phyloP scores from a whole-genome alignment of 306 rosid species.

The Casuarina cunninghamiana region DNA sequence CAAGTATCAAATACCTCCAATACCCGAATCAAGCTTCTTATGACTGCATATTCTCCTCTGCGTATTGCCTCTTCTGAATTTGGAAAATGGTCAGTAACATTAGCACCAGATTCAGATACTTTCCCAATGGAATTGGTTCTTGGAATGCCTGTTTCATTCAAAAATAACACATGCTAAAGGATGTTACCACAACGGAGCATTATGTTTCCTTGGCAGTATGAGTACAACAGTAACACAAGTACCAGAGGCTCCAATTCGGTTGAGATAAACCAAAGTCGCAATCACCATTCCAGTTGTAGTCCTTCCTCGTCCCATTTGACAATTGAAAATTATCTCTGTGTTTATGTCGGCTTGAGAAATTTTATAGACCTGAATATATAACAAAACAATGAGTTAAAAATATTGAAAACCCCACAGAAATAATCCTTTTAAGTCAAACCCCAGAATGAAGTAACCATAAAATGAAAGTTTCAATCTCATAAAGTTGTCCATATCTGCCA shows the following conservation, averaged over 20 bases:
- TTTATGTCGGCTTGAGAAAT: conserved; percentile 73
- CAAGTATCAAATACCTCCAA: conserved; percentile 63
- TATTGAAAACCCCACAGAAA: not conserved
- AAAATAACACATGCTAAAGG: conserved; percentile 20
- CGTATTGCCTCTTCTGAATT: conserved; percentile 88
- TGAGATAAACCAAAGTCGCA: conserved; percentile 82
- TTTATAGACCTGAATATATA: conserved; percentile 70
- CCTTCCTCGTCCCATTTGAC: conserved; percentile 98
- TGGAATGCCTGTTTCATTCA: conserved; percentile 62
- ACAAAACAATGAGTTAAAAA: conserved; percentile 27
- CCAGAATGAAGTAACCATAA: not conserved
- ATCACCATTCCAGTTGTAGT: conserved; percentile 97
- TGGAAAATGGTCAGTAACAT: conserved; percentile 55
- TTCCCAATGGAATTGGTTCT: conserved; percentile 76
- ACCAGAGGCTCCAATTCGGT: conserved; percentile 85
- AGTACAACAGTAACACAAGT: conserved; percentile 27
- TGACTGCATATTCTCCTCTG: conserved; percentile 85
- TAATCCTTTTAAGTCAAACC: not conserved
- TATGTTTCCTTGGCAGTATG: not conserved
- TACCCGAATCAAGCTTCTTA: conserved; percentile 88
- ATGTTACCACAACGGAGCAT: not conserved
- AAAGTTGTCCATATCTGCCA: not conserved
- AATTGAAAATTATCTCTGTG: conserved; percentile 78
- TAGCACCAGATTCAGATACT: conserved; percentile 54
- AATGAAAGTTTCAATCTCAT: not conserved